Conservation (phyloP, 1,139 yeast genomes). For the Debaryomyces psychrophilus region DNA sequence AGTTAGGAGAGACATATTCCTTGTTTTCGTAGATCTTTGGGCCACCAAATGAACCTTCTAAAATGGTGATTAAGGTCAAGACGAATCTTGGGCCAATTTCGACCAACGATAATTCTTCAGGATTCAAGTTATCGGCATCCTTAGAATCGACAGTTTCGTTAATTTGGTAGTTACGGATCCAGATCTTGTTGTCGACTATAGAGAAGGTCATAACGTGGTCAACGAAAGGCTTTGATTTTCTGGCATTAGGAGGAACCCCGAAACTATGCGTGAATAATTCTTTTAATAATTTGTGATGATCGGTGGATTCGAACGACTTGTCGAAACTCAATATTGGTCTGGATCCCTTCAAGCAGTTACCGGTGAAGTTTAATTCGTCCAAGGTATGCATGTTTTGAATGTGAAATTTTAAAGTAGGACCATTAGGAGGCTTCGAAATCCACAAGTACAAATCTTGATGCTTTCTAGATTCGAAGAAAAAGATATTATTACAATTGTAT, state of each 20-base stretch:
- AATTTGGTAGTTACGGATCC: slow-evolving; percentile 96
- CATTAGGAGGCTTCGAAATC: slow-evolving; percentile 96
- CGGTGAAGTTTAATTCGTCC: slow-evolving; percentile 94
- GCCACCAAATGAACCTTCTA: slow-evolving; percentile 98
- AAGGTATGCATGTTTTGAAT: slow-evolving; percentile 94
- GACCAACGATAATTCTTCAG: slow-evolving; percentile 69
- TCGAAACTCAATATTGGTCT: slow-evolving; percentile 95
- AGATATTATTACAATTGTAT: slow-evolving; percentile 93
- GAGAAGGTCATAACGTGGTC: slow-evolving; percentile 95
- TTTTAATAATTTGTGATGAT: slow-evolving; percentile 73
- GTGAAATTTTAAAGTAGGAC: slow-evolving; percentile 94
- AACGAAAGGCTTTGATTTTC: slow-evolving; percentile 90
- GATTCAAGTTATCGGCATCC: slow-evolving; percentile 41
- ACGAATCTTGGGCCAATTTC: slow-evolving; percentile 98
- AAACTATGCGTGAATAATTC: slow-evolving; percentile 85
- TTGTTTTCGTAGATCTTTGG: slow-evolving; percentile 97
- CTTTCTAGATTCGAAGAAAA: slow-evolving; percentile 95
- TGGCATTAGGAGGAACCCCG: slow-evolving; percentile 96
- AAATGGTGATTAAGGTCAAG: slow-evolving; percentile 84
- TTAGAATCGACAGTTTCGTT: slow-evolving; percentile 65
- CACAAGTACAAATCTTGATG: slow-evolving; percentile 94
- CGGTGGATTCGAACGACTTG: slow-evolving; percentile 59
- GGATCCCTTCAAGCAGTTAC: slow-evolving; percentile 93
- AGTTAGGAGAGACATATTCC: slow-evolving; percentile 95
- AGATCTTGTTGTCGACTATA: slow-evolving; percentile 88